Conservation (phyloP, 2,329 filamentous ascomycete genomes). For the Hypomyces perniciosus region DNA sequence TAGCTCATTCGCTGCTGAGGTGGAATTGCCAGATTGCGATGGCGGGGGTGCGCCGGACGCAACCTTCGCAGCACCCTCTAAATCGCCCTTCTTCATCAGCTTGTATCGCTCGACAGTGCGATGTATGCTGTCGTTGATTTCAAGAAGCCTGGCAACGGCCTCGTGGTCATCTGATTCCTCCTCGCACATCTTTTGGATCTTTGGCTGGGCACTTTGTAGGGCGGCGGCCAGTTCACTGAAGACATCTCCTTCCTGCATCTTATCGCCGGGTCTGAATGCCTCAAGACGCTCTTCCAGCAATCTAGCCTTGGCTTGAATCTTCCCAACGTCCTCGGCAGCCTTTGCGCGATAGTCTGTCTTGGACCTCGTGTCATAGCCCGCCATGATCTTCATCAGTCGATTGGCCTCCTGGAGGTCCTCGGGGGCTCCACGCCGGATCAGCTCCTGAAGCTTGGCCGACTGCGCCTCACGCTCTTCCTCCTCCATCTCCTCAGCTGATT, state of each 20-base stretch:
- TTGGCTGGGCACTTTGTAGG: conserved; percentile 88
- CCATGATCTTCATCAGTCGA: conserved; percentile 98
- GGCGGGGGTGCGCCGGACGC: conserved; percentile 63
- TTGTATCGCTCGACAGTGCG: conserved; percentile 93
- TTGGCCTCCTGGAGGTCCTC: conserved; percentile 96
- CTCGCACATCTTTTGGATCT: conserved; percentile 99
- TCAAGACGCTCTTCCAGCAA: conserved; percentile 90
- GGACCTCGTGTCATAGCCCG: conserved; percentile 87
- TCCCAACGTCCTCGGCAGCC: conserved; percentile 88
- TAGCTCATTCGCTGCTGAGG: conserved; percentile 57
- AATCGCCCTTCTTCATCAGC: conserved; percentile 89
- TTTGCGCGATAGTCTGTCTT: conserved; percentile 98
- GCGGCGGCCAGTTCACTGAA: conserved; percentile 82
- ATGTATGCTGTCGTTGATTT: conserved; percentile 99
- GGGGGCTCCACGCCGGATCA: conserved; percentile 86
- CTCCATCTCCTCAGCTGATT: conserved; percentile 98
- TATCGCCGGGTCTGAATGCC: conserved; percentile 74
- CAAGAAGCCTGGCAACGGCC: conserved; percentile 87
- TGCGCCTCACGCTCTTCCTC: conserved; percentile 92
- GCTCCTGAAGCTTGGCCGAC: conserved; percentile 94
- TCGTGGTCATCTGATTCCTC: conserved; percentile 97
- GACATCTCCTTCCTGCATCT: conserved; percentile 62
- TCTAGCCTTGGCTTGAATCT: conserved; percentile 91
- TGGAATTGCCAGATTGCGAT: conserved; percentile 52
- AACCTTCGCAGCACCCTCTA: conserved; percentile 76